A percentile compares a stretch with the other conserved stretches of the same genome.
Conservation (phyloP, 2,329 filamentous ascomycete genomes). For the Colletotrichum scovillei region DNA sequence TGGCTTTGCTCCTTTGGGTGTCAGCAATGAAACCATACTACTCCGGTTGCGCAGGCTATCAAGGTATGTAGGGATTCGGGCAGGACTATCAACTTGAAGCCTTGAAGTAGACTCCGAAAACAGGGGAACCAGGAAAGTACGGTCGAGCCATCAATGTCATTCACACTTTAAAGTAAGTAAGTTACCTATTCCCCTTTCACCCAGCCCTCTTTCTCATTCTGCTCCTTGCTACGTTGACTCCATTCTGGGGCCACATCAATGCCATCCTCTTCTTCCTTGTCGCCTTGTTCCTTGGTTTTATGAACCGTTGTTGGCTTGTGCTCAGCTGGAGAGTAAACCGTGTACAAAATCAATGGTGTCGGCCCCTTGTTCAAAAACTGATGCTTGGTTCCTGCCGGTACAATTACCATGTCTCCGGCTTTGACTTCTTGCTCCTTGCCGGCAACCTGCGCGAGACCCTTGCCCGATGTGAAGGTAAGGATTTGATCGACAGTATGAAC, state of each 20-base stretch:
- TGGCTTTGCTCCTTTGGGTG: too few relatives aligned
- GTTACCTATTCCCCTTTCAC: constrained; percentile 52
- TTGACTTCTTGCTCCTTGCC: constrained; percentile 65
- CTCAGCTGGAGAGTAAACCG: constrained; percentile 72
- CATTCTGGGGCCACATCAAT: constrained; percentile 71
- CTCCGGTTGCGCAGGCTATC: too few relatives aligned
- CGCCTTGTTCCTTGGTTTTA: constrained; percentile 71
- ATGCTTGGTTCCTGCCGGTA: constrained; percentile 74
- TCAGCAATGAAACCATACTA: too few relatives aligned
- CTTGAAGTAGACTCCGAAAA: too few relatives aligned
- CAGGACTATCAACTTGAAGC: too few relatives aligned
- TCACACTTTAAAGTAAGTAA: too few relatives aligned
- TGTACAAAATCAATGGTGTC: constrained; percentile 69
- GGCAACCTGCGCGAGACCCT: constrained; percentile 67
- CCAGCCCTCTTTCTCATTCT: constrained; percentile 68
- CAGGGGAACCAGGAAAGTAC: too few relatives aligned
- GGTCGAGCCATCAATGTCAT: too few relatives aligned
- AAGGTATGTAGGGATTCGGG: too few relatives aligned
- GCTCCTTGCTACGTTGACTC: constrained; percentile 65
- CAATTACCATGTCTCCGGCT: constrained; percentile 52
- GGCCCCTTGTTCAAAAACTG: constrained; percentile 73
- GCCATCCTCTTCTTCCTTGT: constrained; percentile 70
- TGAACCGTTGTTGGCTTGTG: constrained; percentile 70
- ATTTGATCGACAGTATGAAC: constrained; percentile 73
- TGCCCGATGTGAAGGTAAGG: constrained; percentile 71